These are phyloP conservation scores for Mucor mucedo DNA, from an alignment of 371 early-diverging fungal species.

Conservation along the genomic window DNA sequence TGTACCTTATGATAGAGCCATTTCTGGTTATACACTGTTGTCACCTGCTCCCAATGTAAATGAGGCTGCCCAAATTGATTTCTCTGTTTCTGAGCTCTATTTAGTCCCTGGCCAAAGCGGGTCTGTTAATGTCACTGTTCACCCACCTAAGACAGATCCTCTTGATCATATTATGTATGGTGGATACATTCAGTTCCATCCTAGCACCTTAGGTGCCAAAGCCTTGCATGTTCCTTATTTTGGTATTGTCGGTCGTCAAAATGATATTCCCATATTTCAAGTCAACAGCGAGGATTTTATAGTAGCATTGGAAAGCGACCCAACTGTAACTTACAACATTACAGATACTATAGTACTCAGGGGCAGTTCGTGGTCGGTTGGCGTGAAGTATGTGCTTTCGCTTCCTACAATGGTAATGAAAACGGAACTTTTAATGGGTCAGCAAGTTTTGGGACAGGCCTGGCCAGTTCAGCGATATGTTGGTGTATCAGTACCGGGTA, in stretches of 20 bases:
- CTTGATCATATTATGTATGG: constrained; percentile 35
- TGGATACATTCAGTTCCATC: constrained; percentile 29
- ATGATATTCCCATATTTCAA: not conserved
- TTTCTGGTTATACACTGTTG: constrained; percentile 13
- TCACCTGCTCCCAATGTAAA: constrained; percentile 21
- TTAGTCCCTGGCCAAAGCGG: constrained; percentile 59
- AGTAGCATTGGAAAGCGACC: constrained; percentile 5
- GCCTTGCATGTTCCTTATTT: too few relatives aligned
- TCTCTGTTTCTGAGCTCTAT: constrained; percentile 66
- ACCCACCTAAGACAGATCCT: constrained; percentile 11
- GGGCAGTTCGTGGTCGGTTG: too few relatives aligned
- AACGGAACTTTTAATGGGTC: too few relatives aligned
- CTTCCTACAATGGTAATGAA: too few relatives aligned
- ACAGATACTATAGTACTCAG: too few relatives aligned
- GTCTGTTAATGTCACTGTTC: constrained; percentile 38
- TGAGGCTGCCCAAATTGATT: constrained; percentile 55
- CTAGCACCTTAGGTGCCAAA: too few relatives aligned
- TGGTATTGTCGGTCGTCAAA: too few relatives aligned
- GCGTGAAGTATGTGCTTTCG: too few relatives aligned
- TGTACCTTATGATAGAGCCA: constrained; percentile 31
- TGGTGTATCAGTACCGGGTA: not conserved
- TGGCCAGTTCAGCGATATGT: not conserved
- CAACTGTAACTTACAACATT: too few relatives aligned
- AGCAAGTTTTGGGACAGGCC: not conserved
- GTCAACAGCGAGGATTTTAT: constrained; percentile 21